phyloP scores from a whole-genome alignment of 2,329 filamentous ascomycete species.

The Fonsecaea monophora region DNA sequence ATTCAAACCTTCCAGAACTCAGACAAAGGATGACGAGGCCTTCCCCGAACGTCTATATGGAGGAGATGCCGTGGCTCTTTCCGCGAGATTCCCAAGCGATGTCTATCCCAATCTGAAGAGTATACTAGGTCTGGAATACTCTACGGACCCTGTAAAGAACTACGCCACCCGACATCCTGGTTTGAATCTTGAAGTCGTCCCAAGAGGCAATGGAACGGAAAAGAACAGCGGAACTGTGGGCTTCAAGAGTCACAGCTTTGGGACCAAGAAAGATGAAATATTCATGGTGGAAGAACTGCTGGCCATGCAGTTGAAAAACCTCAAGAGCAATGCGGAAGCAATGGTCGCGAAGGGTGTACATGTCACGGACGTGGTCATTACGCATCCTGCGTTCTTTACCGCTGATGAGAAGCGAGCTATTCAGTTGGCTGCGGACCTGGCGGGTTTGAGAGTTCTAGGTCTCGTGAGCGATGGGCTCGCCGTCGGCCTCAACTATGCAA shows the following conservation, averaged over 20 bases:
- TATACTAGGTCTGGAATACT: constrained; percentile 74
- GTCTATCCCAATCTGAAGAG: constrained; percentile 94
- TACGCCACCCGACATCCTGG: constrained; percentile 81
- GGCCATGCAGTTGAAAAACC: constrained; percentile 93
- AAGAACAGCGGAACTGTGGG: constrained; percentile 70
- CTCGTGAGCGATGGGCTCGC: constrained; percentile 89
- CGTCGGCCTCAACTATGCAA: constrained; percentile 94
- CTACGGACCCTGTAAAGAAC: constrained; percentile 67
- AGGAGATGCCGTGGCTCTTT: constrained; percentile 85
- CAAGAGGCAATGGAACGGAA: constrained; percentile 47
- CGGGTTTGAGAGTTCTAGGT: constrained; percentile 83
- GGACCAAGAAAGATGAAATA: constrained; percentile 65
- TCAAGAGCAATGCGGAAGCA: constrained; percentile 84
- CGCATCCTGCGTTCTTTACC: constrained; percentile 88
- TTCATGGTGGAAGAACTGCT: constrained; percentile 89
- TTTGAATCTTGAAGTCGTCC: constrained; percentile 68
- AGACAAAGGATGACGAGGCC: constrained; percentile 63
- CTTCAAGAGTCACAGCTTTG: constrained; percentile 78
- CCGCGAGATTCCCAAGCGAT: constrained; percentile 86
- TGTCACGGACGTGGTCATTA: constrained; percentile 84
- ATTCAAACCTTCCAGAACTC: constrained; percentile 82
- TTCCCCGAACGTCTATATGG: constrained; percentile 93
- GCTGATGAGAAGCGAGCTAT: constrained; percentile 87
- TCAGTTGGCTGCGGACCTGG: constrained; percentile 81
- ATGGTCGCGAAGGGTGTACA: constrained; percentile 76